Percentiles rank a stretch among this genome's conserved stretches.
Conservation (phyloP, 2,329 filamentous ascomycete species). For the Fusarium avenaceum region DNA sequence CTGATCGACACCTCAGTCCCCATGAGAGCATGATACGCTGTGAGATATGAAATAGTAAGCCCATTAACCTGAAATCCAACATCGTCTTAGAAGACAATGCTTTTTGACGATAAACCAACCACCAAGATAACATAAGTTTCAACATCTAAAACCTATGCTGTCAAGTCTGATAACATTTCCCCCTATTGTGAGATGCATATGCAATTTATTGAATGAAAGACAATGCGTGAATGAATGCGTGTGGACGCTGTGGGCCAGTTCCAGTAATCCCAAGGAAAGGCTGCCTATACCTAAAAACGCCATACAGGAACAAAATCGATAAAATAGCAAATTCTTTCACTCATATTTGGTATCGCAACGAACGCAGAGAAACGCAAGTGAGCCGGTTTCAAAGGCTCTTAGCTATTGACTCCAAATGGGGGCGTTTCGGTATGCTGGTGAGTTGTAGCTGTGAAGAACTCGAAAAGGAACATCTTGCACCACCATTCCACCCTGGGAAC, state of each 20-base stretch:
- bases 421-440: constrained; percentile 66
- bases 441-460: constrained; percentile 70
- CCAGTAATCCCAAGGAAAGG: constrained; percentile 25
- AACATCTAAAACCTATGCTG: neutral
- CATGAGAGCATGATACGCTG: constrained; percentile 2
- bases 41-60: constrained; percentile 17
- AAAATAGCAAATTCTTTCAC: constrained; percentile 21
- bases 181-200: constrained; percentile 20
- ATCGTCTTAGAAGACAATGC: constrained; percentile 13
- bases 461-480: constrained; percentile 60
- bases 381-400: constrained; percentile 6
- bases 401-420: constrained; percentile 66
- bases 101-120: constrained; percentile 22
- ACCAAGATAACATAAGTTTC: constrained; percentile 15
- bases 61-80: constrained; percentile 4
- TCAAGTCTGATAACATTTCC: constrained; percentile 23
- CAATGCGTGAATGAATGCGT: constrained; percentile 37
- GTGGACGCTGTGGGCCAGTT: constrained; percentile 42
- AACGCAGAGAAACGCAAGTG: constrained; percentile 19
- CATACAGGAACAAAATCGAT: constrained; percentile 20
- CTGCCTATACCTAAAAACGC: constrained; percentile 40
- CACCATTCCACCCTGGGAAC: constrained; percentile 34
- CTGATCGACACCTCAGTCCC: neutral
- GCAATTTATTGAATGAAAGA: constrained; percentile 33
- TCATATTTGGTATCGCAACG: constrained; percentile 41